Conservation (phyloP, 1,284 basidiomycete genomes). For the Trichosporon faecale region DNA sequence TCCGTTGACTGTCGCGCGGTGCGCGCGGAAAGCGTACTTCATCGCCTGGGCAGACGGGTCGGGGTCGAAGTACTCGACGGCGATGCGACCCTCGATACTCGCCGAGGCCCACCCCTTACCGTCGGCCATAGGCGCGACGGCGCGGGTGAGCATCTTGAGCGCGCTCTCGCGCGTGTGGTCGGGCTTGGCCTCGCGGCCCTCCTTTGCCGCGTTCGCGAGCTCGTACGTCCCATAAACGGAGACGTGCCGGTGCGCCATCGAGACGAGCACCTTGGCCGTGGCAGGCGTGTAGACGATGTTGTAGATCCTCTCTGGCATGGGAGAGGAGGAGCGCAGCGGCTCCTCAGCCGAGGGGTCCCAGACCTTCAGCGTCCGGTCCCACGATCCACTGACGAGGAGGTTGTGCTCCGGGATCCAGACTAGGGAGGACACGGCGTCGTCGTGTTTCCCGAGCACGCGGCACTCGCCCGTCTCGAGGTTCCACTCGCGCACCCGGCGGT, state of each 20-base stretch:
- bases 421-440: slow-evolving; percentile 51
- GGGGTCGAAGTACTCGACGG: slow-evolving; percentile 94
- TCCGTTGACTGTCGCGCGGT: slow-evolving; percentile 81
- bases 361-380: slow-evolving; percentile 83
- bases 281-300: slow-evolving; percentile 57
- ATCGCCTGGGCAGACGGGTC: slow-evolving; percentile 70
- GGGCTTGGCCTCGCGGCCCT: slow-evolving; percentile 61
- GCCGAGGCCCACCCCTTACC: slow-evolving; percentile 91
- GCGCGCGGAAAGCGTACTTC: slow-evolving; percentile 99
- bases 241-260: slow-evolving; percentile 83
- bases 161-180: slow-evolving; percentile 83
- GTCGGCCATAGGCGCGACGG: slow-evolving; percentile 84
- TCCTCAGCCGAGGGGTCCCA: slow-evolving; percentile 69
- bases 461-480: slow-evolving; percentile 52
- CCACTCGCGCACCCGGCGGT: slow-evolving; percentile 58
- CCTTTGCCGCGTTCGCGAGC: slow-evolving; percentile 56
- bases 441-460: slow-evolving; percentile 53
- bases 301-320: slow-evolving; percentile 79
- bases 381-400: slow-evolving; percentile 75
- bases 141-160: slow-evolving; percentile 90
- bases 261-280: slow-evolving; percentile 68
- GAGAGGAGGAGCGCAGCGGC: slow-evolving; percentile 59
- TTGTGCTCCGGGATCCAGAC: slow-evolving; percentile 54
- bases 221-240: slow-evolving; percentile 79
- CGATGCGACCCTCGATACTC: slow-evolving; percentile 92